Base-by-base conservation (phyloP, 495 filamentous ascomycete genomes). In the Tetracladium marchalianum region DNA sequence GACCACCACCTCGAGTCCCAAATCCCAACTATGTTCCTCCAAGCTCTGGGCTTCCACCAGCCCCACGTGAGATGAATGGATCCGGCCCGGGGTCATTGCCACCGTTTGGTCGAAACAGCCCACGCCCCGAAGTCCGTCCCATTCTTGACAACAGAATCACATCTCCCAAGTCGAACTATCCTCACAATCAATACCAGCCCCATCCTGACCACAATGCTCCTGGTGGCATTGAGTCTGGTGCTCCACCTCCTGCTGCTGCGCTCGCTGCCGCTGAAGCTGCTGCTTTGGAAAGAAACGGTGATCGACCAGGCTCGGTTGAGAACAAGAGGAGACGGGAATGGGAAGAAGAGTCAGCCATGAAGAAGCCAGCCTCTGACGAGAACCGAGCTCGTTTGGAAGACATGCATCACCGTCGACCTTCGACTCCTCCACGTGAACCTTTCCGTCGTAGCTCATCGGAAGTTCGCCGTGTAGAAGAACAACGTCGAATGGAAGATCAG, bases 361-460 rank as follows among this genome's bases (percentile, higher is more conserved):
- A 96, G 66, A 95, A 95, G 69, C 80, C 81, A 36, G 80, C 87
- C 4, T 93, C 78, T 22, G 90, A 96, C 5, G 92, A 98, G 59
- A 84, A 70, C 45, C 82, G 90, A 39, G 84, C 84, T 37, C 82
- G 87, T 43, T 73, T 95, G 58, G 88, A 94, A 19, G 89, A 96
- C 58, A 77, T 84, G 54, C 76, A 79, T 41, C 76, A 80, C 55
- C 87, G 86, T 45, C 82, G 90, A 32, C 75, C 77, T 4, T 90
- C 75, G 9, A 76, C 73, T 22, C 71, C 87, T 16, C 84, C 87
- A 47, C 78, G 78, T 41, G 75, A 84, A 51, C 73, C 73, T 48
- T 75, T 72, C 52, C 82, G 84, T 33, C 81, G 80, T 42, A 88
- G 81, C 64, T 87, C 90, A 11, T 87, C 86, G 5, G 87, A 90